A percentile compares a stretch with the other conserved stretches of the same genome.
phyloP scores from a whole-genome alignment of 257 asterid genomes.

The Pogostemon cablin region DNA sequence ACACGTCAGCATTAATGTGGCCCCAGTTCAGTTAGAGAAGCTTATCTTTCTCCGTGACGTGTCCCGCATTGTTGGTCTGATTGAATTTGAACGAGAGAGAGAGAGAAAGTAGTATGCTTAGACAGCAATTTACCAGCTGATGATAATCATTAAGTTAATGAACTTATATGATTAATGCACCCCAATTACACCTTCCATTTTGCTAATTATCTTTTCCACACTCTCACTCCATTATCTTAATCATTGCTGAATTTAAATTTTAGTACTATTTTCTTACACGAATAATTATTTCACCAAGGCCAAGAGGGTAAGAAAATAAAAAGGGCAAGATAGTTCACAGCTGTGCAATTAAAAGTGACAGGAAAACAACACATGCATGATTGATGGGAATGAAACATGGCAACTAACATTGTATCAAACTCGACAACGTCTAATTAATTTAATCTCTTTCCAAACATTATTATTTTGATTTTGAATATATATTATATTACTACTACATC shows the following conservation, averaged over 20 bases:
- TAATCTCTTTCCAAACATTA: not conserved
- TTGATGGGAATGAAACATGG: conserved; percentile 34
- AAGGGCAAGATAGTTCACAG: not conserved
- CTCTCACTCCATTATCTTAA: not conserved
- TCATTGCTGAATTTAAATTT: not conserved
- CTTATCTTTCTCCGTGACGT: not conserved
- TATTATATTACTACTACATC: no score
- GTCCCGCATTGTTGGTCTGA: conserved; percentile 30
- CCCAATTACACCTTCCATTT: not conserved
- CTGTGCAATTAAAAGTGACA: conserved; percentile 30
- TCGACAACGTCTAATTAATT: not conserved
- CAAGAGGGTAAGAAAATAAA: not conserved
- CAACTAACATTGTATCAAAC: conserved; percentile 8
- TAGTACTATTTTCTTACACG: not conserved
- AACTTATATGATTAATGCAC: conserved; percentile 26
- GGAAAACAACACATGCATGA: conserved; percentile 34
- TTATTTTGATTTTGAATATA: no score
- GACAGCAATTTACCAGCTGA: conserved; percentile 41
- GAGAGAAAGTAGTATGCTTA: conserved; percentile 32
- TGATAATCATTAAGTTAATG: conserved; percentile 30
- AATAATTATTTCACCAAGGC: not conserved
- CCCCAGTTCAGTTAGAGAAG: conserved; percentile 25
- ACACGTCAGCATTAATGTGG: conserved; percentile 27
- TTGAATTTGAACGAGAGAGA: conserved; percentile 13
- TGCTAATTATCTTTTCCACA: not conserved